phyloP scores from a whole-genome alignment of 164 flowering plant genomes.

The Chimonanthus praecox region DNA sequence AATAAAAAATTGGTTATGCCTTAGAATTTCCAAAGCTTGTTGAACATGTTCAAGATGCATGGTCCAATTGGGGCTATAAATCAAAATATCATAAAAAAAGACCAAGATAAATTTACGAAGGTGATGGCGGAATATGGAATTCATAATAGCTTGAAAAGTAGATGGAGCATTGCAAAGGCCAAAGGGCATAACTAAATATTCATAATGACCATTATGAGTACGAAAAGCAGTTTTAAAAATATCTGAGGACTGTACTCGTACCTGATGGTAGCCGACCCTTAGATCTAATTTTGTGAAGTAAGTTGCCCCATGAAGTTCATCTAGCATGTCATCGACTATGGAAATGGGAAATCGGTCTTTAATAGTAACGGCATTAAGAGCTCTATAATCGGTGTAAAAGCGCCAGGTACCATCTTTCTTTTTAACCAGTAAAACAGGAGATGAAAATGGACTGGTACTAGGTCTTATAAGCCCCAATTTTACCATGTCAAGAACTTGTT shows the following conservation, averaged over 20 bases:
- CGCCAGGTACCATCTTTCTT: background rate
- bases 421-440: background rate
- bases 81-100: background rate
- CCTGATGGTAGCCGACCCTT: background rate
- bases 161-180: background rate
- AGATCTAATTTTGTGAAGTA: slow-evolving; percentile 5
- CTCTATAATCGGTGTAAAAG: background rate
- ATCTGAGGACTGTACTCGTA: background rate
- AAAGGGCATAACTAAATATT: slow-evolving; percentile 6
- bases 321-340: slow-evolving; percentile 1
- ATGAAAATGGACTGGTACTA: background rate
- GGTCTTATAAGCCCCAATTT: background rate
- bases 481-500: slow-evolving; percentile 8
- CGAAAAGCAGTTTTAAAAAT: slow-evolving; percentile 1
- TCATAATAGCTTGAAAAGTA: background rate
- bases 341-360: slow-evolving; percentile 5
- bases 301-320: background rate
- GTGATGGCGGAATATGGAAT: background rate
- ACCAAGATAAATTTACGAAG: background rate
- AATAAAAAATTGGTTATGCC: background rate
- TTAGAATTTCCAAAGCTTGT: background rate
- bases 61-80: background rate
- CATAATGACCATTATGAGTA: slow-evolving; percentile 5
- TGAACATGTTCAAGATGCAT: slow-evolving; percentile 3
- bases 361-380: background rate